Evolutionary conservation across 495 filamentous ascomycete genomes (phyloP).

Genomic region (Tuber aestivum): DNA sequence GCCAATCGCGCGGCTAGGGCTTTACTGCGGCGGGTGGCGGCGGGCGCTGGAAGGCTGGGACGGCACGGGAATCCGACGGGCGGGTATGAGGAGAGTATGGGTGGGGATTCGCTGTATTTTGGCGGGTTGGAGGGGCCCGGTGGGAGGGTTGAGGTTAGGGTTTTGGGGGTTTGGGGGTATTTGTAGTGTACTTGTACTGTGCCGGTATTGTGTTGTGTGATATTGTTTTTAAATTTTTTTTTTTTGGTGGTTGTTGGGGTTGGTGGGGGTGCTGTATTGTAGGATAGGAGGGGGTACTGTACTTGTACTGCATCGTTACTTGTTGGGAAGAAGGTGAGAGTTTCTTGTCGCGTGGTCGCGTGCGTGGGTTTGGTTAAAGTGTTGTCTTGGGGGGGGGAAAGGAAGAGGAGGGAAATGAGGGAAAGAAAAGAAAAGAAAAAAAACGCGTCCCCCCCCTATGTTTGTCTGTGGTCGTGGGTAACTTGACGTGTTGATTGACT

Average conservation of each 20-base stretch:
- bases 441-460: neutral
- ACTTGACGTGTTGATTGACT: neutral
- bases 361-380: neutral
- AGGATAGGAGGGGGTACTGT: no score
- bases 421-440: neutral
- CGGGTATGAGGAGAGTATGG: slow-evolving; percentile 29
- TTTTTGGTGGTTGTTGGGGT: no score
- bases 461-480: neutral
- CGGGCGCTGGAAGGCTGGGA: slow-evolving; percentile 17
- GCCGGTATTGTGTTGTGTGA: neutral
- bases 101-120: slow-evolving; percentile 16
- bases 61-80: slow-evolving; percentile 12
- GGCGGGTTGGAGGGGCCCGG: slow-evolving; percentile 18
- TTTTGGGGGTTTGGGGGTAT: neutral
- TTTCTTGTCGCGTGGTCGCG: neutral
- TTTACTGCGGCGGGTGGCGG: slow-evolving; percentile 19
- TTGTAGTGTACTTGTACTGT: neutral
- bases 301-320: no score
- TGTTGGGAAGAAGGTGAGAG: neutral
- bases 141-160: slow-evolving; percentile 21
- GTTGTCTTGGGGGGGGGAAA: no score
- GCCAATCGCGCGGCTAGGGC: slow-evolving; percentile 26
- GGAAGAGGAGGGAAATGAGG: no score
- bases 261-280: no score
- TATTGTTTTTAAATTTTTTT: no score